phyloP scores from a whole-genome alignment of 2,329 filamentous ascomycete species.

The Fusarium dimerum region DNA sequence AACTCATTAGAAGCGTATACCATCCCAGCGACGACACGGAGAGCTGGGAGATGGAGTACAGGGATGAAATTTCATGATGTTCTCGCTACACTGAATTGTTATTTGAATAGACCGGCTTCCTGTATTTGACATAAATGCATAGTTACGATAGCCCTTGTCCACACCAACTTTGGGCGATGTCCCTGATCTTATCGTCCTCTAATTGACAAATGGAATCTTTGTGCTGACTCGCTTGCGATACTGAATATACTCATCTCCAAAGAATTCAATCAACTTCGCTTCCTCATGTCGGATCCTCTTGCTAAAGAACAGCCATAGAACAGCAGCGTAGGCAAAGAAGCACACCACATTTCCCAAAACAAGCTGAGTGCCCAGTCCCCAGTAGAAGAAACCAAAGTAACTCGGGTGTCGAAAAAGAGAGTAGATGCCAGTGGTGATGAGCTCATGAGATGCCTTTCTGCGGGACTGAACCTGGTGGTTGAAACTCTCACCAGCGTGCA shows the following conservation, averaged over 20 bases:
- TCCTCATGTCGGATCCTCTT: conserved; percentile 78
- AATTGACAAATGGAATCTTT: conserved; percentile 70
- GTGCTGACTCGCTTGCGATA: conserved; percentile 74
- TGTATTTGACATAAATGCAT: not conserved
- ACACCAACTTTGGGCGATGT: not conserved
- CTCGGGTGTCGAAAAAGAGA: conserved; percentile 76
- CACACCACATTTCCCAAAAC: conserved; percentile 84
- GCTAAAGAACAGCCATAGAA: conserved; percentile 86
- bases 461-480: conserved; percentile 81
- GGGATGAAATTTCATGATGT: not conserved
- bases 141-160: not conserved
- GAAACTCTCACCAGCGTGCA: conserved; percentile 85
- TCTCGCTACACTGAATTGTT: too few species aligned
- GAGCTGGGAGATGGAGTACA: not conserved
- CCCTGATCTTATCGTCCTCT: conserved; percentile 1
- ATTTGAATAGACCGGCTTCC: too few species aligned
- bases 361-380: conserved; percentile 92
- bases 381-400: conserved; percentile 99
- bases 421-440: conserved; percentile 88
- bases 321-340: conserved; percentile 69
- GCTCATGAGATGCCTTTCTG: conserved; percentile 66
- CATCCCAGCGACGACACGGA: not conserved
- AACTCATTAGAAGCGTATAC: conserved; percentile 2
- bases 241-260: conserved; percentile 75
- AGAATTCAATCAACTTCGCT: conserved; percentile 74